A percentile compares a stretch with the other conserved stretches of the same genome.
These are phyloP conservation scores for Zalaria sp. DNA, from an alignment of 2,329 filamentous ascomycete species.

Conservation along the genomic window DNA sequence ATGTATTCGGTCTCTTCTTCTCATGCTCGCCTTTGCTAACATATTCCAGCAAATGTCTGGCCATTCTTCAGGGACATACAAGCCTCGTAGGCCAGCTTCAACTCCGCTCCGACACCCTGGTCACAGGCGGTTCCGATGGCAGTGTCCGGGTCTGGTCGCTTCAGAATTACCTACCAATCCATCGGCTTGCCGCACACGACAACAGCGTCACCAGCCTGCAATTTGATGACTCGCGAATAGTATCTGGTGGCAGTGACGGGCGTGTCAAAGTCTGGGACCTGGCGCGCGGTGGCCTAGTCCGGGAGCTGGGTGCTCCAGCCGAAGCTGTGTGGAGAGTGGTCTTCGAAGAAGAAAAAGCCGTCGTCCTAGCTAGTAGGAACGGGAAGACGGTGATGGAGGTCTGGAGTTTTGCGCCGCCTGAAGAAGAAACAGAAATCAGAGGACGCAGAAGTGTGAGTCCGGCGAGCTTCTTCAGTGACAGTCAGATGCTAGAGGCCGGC, in stretches of 20 bases:
- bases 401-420: constrained; percentile 8
- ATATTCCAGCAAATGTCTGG: constrained; percentile 34
- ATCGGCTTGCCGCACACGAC: constrained; percentile 88
- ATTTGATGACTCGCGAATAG: constrained; percentile 89
- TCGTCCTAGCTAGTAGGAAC: constrained; percentile 78
- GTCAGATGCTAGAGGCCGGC: no score
- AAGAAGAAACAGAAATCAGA: background rate
- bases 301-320: constrained; percentile 79
- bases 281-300: constrained; percentile 76
- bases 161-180: constrained; percentile 78
- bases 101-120: constrained; percentile 85
- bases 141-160: constrained; percentile 95
- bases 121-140: constrained; percentile 91
- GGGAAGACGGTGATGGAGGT: constrained; percentile 96
- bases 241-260: constrained; percentile 93
- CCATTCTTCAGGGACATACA: constrained; percentile 90
- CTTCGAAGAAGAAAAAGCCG: constrained; percentile 96
- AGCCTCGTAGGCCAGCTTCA: constrained; percentile 93
- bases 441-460: background rate
- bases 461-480: background rate
- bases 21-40: background rate
- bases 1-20: constrained; percentile 10
- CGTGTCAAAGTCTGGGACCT: constrained; percentile 97
- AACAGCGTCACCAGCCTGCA: constrained; percentile 97
- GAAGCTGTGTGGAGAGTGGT: constrained; percentile 97